Evolutionary conservation across 208 protist species (phyloP).

Genomic region (Endotrypanum monterogeii): DNA sequence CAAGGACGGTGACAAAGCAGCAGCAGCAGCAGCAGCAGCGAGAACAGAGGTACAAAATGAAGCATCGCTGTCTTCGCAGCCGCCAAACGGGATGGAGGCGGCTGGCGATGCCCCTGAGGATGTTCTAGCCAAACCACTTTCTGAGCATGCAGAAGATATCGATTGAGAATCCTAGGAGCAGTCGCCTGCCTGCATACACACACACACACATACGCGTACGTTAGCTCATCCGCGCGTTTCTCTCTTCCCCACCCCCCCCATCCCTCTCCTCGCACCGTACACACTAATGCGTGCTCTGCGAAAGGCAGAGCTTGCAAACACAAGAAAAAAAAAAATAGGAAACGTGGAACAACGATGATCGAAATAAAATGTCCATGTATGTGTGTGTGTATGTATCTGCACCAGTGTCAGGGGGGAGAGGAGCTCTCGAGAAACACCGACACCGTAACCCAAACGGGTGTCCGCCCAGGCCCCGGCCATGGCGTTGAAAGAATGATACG

Average conservation of each 20-base stretch:
- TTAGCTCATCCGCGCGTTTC: too few species aligned
- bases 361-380: not conserved
- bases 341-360: too few species aligned
- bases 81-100: not conserved
- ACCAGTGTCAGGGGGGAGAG: too few species aligned
- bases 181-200: not conserved
- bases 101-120: conserved; percentile 5
- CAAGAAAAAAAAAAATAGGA: not conserved
- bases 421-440: too few species aligned
- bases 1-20: not conserved
- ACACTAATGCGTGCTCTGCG: not conserved
- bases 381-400: conserved; percentile 8
- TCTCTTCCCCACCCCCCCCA: not conserved
- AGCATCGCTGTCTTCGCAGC: not conserved
- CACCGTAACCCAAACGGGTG: too few species aligned
- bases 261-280: not conserved
- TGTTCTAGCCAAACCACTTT: not conserved
- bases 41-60: not conserved
- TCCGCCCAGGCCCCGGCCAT: too few species aligned
- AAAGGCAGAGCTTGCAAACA: not conserved
- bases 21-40: not conserved
- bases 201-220: not conserved
- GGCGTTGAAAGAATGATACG: too few species aligned
- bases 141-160: conserved; percentile 17
- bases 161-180: conserved; percentile 7